Base-by-base conservation (phyloP, 108 stramenopile genomes). In the Pseudonitzschia multistriata region DNA sequence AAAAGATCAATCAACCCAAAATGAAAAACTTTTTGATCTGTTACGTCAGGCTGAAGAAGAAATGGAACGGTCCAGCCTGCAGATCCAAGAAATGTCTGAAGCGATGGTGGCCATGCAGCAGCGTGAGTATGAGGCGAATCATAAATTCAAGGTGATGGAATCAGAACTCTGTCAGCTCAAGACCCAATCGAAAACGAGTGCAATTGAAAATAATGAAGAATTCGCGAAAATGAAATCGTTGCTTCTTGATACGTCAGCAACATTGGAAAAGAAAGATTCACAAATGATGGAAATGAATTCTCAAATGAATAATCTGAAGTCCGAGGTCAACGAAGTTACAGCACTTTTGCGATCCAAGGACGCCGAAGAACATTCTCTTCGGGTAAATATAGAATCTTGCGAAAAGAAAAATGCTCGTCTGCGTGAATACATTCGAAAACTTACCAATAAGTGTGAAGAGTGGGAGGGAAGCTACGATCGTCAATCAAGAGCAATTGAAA, bases 381-480 rank as follows among this genome's bases (percentile, higher is more conserved):
- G 39, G 19, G 25, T 33, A 5, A 81, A 62, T 17, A 50, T 72
- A 55, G 63, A 60, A 42, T 66, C 72, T n/a, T 33, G 72, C 39
- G 74, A 78, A 34, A 36, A 47, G 11, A 85, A 85, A 56, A 47
- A 66, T 65, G 24, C 30, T 13, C 45, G 72, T 35, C 33, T 85
- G 13, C 70, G 80, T 5, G 78, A 85, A n/a, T 81, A 85, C 54
- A 70, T 81, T 31, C 49, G 68, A 27, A 81, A 81, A 49, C 63
- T 81, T n/a, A 77, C 77, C 8, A 25, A 35, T 29, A 85, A 85
- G 54, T 81, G 78, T 35, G 78, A 81, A 15, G 77, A 81, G 50
- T 85, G 84, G 84, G 78, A 79, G 49, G 62, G 39, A 36, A 73
- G 74, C 49, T 79, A 71, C 59, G 75, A 79, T n/a, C 54, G 68